Evolutionary conservation across 1,139 yeast genomes (phyloP).

Genomic region (Protomyces pachydermus): DNA sequence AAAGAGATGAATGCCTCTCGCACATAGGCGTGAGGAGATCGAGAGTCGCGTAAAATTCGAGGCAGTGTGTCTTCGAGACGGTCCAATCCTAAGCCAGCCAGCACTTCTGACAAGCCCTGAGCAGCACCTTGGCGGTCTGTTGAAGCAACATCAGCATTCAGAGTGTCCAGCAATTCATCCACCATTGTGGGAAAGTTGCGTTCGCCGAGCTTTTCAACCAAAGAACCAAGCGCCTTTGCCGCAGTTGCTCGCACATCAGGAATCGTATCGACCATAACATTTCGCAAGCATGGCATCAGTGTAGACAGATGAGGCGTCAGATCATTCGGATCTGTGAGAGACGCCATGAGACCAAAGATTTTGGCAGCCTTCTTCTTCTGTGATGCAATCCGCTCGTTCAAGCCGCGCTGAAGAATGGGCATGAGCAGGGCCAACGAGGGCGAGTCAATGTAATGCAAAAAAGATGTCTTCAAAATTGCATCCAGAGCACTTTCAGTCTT

Average conservation of each 20-base stretch:
- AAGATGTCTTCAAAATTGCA: conserved; percentile 79
- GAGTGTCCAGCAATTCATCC: conserved; percentile 68
- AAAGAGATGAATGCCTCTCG: conserved; percentile 94
- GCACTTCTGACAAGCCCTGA: conserved; percentile 91
- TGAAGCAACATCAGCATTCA: conserved; percentile 71
- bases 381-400: conserved; percentile 86
- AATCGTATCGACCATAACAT: conserved; percentile 97
- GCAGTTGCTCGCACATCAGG: conserved; percentile 97
- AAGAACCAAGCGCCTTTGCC: conserved; percentile 91
- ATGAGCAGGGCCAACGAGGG: conserved; percentile 89
- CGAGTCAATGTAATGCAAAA: conserved; percentile 95
- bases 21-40: conserved; percentile 59
- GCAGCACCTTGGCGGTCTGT: conserved; percentile 97
- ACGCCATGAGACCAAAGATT: conserved; percentile 97
- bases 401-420: conserved; percentile 92
- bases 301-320: conserved; percentile 74
- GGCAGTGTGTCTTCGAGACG: conserved; percentile 89
- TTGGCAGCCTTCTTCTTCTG: conserved; percentile 94
- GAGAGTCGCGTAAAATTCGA: conserved; percentile 65
- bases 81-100: conserved; percentile 80
- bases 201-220: conserved; percentile 94
- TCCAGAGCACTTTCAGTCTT: conserved; percentile 85
- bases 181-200: conserved; percentile 90
- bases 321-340: conserved; percentile 83
- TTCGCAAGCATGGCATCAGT: conserved; percentile 74